Evolutionary conservation across 495 filamentous ascomycete genomes (phyloP), one percentile per base, ranked within the genome.

Genomic region (Tuber magnatum): DNA sequence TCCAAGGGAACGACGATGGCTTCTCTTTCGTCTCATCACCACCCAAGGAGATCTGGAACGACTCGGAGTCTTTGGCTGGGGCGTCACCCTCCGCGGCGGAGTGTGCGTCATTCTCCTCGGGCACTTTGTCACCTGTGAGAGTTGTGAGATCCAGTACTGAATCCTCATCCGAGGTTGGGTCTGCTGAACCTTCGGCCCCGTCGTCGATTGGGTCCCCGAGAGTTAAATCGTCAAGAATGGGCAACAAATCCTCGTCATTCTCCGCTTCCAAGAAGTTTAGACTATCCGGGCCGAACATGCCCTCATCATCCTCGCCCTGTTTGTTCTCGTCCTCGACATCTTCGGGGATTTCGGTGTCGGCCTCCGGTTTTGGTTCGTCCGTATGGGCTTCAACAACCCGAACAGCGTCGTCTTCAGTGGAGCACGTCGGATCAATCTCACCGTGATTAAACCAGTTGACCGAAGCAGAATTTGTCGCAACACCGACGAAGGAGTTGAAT

Each of bases 401-500:
- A 35, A 28, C 28, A 35, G 56, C 32, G 14, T 65, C 56, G 5
- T 35, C 56, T 35, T 65, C 56, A 4, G 4, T 1, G 18, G 56
- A 18, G 56, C 56, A 65, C 6, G 56, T 65, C 10, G 56, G 12
- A 35, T 65, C 56, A 65, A 35, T 12, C 28, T 65, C 56, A 28
- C 56, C 28, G 28, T 65, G 9, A 65, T 65, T 65, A 35, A 65
- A 65, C 56, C 56, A 65, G 8, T 20, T 35, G 56, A 65, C 28
- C 20, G 56, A 65, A 65, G 35, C 32, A 12, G 56, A 65, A 35
- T 65, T 65, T 35, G 56, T 65, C 56, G 56, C 56, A 20, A 65
- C 28, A 28, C 56, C 56, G 16, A 65, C 56, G 32, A 65, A 65
- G 28, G 56, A 65, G 35, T 65, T 65, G 24, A 79, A 79, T 3